phyloP scores from a whole-genome alignment of 31 red algal genomes.

The Bonnemaisonia californica region DNA sequence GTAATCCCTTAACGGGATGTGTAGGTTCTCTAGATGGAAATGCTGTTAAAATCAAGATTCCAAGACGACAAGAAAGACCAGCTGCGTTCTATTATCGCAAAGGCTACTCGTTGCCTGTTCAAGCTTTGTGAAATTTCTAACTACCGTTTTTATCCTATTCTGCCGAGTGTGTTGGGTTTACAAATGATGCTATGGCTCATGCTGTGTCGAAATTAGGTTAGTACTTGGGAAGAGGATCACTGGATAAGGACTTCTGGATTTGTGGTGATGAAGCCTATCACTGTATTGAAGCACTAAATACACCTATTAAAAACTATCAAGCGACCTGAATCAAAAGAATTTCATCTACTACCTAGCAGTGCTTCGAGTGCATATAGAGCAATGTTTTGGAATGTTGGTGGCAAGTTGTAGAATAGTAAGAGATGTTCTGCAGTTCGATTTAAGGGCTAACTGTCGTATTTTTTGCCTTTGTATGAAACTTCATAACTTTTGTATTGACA shows the following conservation, averaged over 20 bases:
- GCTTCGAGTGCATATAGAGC: too few species aligned
- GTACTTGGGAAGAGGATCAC: not conserved
- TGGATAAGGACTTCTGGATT: not conserved
- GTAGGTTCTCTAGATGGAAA: not conserved
- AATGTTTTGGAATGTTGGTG: too few species aligned
- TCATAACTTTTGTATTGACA: too few species aligned
- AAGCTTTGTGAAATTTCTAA: too few species aligned
- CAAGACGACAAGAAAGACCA: not conserved
- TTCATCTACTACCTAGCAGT: too few species aligned
- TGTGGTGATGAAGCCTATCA: not conserved
- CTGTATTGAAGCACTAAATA: not conserved
- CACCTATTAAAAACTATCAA: too few species aligned
- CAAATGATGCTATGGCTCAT: not conserved
- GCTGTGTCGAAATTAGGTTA: not conserved
- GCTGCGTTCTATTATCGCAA: not conserved
- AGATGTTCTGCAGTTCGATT: too few species aligned
- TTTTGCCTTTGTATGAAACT: too few species aligned
- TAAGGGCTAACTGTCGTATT: too few species aligned
- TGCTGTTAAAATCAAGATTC: not conserved
- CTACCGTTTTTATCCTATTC: not conserved
- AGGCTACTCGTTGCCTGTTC: not conserved
- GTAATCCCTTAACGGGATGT: not conserved
- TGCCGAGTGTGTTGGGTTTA: not conserved
- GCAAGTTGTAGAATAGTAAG: too few species aligned
- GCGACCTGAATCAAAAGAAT: too few species aligned